Percentiles rank a stretch among this genome's conserved stretches.
Conservation (phyloP, 1,284 basidiomycete genomes). For the Apiotrichum veenhuisii region DNA sequence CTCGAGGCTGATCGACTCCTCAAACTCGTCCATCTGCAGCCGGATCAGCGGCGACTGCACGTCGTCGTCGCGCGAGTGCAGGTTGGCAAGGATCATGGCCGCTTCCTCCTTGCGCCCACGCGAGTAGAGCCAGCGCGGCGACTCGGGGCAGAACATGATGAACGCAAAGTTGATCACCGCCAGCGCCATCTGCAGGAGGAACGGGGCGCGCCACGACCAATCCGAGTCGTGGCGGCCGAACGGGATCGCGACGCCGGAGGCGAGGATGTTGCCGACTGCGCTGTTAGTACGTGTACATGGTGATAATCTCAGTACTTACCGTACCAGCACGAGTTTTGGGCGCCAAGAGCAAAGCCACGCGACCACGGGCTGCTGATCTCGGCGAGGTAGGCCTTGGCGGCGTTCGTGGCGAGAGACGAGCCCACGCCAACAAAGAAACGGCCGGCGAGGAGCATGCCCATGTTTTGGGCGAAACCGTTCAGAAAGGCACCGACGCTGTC, state of each 20-base stretch:
- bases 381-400: constrained; percentile 55
- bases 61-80: constrained; percentile 55
- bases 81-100: constrained; percentile 21
- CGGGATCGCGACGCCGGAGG: constrained; percentile 56
- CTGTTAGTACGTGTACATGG: neutral
- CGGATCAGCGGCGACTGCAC: constrained; percentile 55
- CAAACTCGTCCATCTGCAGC: constrained; percentile 57
- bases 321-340: constrained; percentile 53
- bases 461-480: constrained; percentile 53
- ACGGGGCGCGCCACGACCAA: constrained; percentile 56
- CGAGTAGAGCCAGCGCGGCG: constrained; percentile 54
- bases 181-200: constrained; percentile 54
- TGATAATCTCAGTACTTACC: neutral
- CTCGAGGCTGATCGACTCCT: constrained; percentile 51
- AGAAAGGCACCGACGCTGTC: constrained; percentile 53
- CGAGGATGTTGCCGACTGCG: constrained; percentile 56
- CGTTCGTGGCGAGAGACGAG: constrained; percentile 52
- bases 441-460: constrained; percentile 55
- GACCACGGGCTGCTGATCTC: constrained; percentile 56
- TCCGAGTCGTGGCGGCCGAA: constrained; percentile 53
- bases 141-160: constrained; percentile 44
- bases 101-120: constrained; percentile 21
- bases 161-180: constrained; percentile 54
- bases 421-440: constrained; percentile 53
- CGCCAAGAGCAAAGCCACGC: constrained; percentile 56